Conservation (phyloP, 352 stramenopile species). For the Elongisporangium undulatum region DNA sequence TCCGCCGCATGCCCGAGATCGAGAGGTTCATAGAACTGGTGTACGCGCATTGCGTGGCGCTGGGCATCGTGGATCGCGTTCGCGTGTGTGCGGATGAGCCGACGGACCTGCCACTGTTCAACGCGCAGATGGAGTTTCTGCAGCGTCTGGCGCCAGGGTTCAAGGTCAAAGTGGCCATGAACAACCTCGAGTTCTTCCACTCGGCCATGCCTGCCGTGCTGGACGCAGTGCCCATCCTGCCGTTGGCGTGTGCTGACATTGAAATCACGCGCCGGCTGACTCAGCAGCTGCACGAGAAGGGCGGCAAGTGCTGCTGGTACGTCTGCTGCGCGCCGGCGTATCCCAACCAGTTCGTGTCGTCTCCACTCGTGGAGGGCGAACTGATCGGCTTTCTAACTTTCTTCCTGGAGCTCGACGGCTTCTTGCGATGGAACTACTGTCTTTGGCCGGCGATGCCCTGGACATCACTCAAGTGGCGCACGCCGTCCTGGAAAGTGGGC, state of each 20-base stretch:
- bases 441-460: slow-evolving; percentile 60
- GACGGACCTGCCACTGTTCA: slow-evolving; percentile 42
- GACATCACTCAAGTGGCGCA: slow-evolving; percentile 58
- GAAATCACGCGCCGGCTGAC: slow-evolving; percentile 49
- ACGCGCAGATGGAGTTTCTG: slow-evolving; percentile 63
- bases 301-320: slow-evolving; percentile 72
- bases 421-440: slow-evolving; percentile 82
- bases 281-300: slow-evolving; percentile 45
- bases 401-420: slow-evolving; percentile 75
- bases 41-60: slow-evolving; percentile 56
- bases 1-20: slow-evolving; percentile 47
- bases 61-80: slow-evolving; percentile 54
- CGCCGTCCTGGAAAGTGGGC: slow-evolving; percentile 61
- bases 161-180: slow-evolving; percentile 70
- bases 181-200: slow-evolving; percentile 66
- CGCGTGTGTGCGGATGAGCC: slow-evolving; percentile 74
- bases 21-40: slow-evolving; percentile 62
- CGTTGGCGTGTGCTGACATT: slow-evolving; percentile 59
- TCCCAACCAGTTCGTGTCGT: slow-evolving; percentile 79
- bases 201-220: slow-evolving; percentile 61
- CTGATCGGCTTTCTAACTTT: slow-evolving; percentile 74
- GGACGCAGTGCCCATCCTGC: slow-evolving; percentile 67
- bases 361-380: slow-evolving; percentile 63
- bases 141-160: slow-evolving; percentile 58
- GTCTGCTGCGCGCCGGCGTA: slow-evolving; percentile 70